Evolutionary conservation across 805 yeast species (phyloP).

Genomic region (Ogataea neopini): DNA sequence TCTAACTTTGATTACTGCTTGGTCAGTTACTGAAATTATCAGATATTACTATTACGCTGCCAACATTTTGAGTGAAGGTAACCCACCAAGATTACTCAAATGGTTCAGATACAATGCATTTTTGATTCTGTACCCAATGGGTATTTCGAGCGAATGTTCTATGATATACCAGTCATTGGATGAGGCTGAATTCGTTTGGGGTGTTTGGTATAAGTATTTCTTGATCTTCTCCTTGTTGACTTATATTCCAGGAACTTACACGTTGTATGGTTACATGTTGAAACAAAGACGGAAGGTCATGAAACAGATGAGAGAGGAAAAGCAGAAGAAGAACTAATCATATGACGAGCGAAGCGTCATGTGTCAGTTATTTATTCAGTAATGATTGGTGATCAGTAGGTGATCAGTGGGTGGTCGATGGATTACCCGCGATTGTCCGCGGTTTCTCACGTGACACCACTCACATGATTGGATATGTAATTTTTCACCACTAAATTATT

Average conservation of each 20-base stretch:
- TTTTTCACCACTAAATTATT: too few relatives aligned
- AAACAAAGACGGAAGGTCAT: slow-evolving; percentile 80
- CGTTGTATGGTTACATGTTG: slow-evolving; percentile 84
- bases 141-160: slow-evolving; percentile 81
- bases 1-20: slow-evolving; percentile 69
- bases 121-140: slow-evolving; percentile 81
- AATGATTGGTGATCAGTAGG: too few relatives aligned
- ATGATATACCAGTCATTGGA: slow-evolving; percentile 70
- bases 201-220: slow-evolving; percentile 52
- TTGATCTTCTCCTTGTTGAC: slow-evolving; percentile 59
- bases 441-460: too few relatives aligned
- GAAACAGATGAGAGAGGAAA: slow-evolving; percentile 37
- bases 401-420: too few relatives aligned
- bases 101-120: slow-evolving; percentile 84
- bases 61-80: slow-evolving; percentile 49
- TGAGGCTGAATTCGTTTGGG: slow-evolving; percentile 59
- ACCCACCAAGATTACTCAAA: slow-evolving; percentile 59
- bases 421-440: too few relatives aligned
- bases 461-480: too few relatives aligned
- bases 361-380: too few relatives aligned
- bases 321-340: slow-evolving; percentile 7
- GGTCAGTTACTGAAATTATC: slow-evolving; percentile 94
- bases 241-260: slow-evolving; percentile 86
- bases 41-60: slow-evolving; percentile 87
- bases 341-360: neutral